Percentiles rank a stretch among this genome's conserved stretches.
These are phyloP conservation scores for Sclerotinia borealis DNA, from an alignment of 2,329 filamentous ascomycete genomes.

Conservation along the genomic window DNA sequence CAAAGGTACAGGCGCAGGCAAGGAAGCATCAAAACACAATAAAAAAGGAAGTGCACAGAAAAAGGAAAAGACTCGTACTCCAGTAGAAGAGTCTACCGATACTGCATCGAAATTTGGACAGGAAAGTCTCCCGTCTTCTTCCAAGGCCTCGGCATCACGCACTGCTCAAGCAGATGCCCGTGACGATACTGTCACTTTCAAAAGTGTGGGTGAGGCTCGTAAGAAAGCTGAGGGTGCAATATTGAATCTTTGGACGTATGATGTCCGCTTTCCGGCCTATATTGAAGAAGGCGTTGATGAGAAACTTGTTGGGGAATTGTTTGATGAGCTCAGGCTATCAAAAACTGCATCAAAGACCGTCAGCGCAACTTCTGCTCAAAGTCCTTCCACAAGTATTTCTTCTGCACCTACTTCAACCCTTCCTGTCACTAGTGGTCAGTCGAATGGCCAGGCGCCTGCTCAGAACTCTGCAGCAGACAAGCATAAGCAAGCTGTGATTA, in stretches of 20 bases:
- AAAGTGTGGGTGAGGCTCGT: constrained; percentile 24
- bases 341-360: constrained; percentile 23
- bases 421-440: background rate
- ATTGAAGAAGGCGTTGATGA: constrained; percentile 67
- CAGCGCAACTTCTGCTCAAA: constrained; percentile 1
- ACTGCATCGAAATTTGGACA: background rate
- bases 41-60: background rate
- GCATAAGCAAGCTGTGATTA: background rate
- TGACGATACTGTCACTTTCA: background rate
- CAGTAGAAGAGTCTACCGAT: background rate
- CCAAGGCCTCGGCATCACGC: background rate
- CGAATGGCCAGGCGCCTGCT: background rate
- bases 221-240: constrained; percentile 63
- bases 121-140: background rate
- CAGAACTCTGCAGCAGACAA: background rate
- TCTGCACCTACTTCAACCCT: background rate
- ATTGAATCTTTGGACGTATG: constrained; percentile 55
- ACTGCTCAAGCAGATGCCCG: background rate
- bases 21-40: background rate
- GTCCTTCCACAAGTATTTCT: background rate
- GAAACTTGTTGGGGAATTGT: constrained; percentile 55
- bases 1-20: background rate
- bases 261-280: constrained; percentile 68
- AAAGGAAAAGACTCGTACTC: background rate
- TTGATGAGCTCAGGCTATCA: constrained; percentile 58